These are phyloP conservation scores for Wallacemonas sp. DNA, from an alignment of 208 protist species.

Conservation along the genomic window DNA sequence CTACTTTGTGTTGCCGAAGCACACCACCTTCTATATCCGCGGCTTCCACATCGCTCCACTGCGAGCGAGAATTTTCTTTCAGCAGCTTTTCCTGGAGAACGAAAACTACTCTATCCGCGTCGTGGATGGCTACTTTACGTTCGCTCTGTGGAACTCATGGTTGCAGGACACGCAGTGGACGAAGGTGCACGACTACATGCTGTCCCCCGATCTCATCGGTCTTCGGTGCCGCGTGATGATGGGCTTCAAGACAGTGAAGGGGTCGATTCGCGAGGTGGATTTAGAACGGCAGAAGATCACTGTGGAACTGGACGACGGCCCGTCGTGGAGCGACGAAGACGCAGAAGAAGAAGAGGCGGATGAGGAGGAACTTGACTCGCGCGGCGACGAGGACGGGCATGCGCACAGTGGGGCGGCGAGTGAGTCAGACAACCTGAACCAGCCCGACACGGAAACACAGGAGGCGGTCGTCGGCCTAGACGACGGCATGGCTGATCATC, in stretches of 20 bases:
- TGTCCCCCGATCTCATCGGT: slow-evolving; percentile 62
- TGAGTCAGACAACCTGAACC: neutral
- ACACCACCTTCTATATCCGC: slow-evolving; percentile 48
- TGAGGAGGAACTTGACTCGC: slow-evolving; percentile 2
- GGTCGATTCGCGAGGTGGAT: slow-evolving; percentile 70
- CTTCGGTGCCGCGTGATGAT: slow-evolving; percentile 58
- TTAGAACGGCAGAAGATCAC: slow-evolving; percentile 43
- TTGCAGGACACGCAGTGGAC: slow-evolving; percentile 53
- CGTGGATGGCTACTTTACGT: slow-evolving; percentile 82
- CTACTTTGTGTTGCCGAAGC: slow-evolving; percentile 58
- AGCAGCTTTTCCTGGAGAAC: slow-evolving; percentile 69
- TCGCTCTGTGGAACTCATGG: slow-evolving; percentile 76
- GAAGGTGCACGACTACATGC: slow-evolving; percentile 71
- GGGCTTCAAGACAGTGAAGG: slow-evolving; percentile 51
- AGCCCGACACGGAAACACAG: neutral
- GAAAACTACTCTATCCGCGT: slow-evolving; percentile 83
- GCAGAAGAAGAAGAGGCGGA: slow-evolving; percentile 6
- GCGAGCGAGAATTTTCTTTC: slow-evolving; percentile 69
- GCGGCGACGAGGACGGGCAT: neutral
- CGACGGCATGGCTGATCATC: slow-evolving; percentile 6
- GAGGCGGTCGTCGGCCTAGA: neutral
- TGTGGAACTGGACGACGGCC: slow-evolving; percentile 50
- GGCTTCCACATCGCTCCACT: slow-evolving; percentile 61
- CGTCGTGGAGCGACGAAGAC: slow-evolving; percentile 13
- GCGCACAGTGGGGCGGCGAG: neutral